Base-by-base conservation (phyloP, 2,329 filamentous ascomycete genomes). In the Phaeosphaeriaceae sp. region DNA sequence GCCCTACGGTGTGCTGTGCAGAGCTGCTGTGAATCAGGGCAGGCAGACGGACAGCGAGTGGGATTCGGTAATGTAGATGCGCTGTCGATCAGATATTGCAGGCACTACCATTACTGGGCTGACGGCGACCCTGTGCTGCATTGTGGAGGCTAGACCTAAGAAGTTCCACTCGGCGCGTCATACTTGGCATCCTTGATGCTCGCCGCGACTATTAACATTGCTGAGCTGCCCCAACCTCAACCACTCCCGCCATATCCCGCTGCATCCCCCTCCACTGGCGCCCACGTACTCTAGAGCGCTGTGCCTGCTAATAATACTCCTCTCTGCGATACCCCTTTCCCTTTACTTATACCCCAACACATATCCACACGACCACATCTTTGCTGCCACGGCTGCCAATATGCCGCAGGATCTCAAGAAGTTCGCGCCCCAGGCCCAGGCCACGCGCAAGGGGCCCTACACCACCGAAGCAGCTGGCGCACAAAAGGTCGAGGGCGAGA, bases 401-500 rank as follows among this genome's bases (percentile, higher is more conserved):
- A 74, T 77, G 72, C 55, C 65, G 56, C 74, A 73, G 67, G 77
- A 84, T 71, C 77, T 81, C 66, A 83, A 83, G 73, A 80, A 80
- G 60, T 62, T 82, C 63, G 73, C 76, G 59, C 82, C 82, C 22
- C 80, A 82, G 74, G 81, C 82, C 52, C 78, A 76, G 70, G 65
- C 72, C 49, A 75, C 78, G 69, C 88, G 90, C 79, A 87, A 88
- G 77, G 85, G 88, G 33, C 91, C 92, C 15, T 94, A 89, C 82
- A 89, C 89, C 56, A 81, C 93, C 71, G 91, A 95, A 69, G 87
- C 85, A 11, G 82, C 90, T 17, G 90, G 88, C 69, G 86, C 83
- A 64, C 79, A 88, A 72, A 88, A 89, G 67, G 85, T 90, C 60
- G 83, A 89, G 6, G 92, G 92, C 81, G 92, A 97, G 82, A 94